Evolutionary conservation across 495 filamentous ascomycete genomes (phyloP).

Genomic region (Letharia lupina): DNA sequence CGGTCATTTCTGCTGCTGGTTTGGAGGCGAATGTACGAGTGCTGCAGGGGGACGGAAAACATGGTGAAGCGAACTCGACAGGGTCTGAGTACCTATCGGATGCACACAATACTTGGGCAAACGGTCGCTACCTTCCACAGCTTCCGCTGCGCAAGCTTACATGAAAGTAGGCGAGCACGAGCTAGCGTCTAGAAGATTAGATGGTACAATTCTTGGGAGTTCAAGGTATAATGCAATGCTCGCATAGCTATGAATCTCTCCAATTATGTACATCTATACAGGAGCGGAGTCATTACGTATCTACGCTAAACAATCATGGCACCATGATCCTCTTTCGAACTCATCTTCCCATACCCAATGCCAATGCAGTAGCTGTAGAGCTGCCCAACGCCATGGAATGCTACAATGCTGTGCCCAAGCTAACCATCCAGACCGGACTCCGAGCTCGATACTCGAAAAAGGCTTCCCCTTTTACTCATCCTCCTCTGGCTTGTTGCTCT

Average conservation of each 20-base stretch:
- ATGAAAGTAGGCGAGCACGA: background rate
- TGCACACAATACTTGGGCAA: background rate
- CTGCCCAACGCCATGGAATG: constrained; percentile 13
- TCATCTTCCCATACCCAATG: background rate
- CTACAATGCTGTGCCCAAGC: constrained; percentile 6
- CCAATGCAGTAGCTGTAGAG: constrained; percentile 6
- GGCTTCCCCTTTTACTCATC: constrained; percentile 15
- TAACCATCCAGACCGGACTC: background rate
- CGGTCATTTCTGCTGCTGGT: background rate
- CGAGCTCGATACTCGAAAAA: background rate
- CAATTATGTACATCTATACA: constrained; percentile 15
- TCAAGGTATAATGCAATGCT: constrained; percentile 5
- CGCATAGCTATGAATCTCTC: background rate
- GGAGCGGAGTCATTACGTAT: constrained; percentile 10
- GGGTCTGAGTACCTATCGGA: background rate
- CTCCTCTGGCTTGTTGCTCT: constrained; percentile 37
- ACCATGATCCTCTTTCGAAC: background rate
- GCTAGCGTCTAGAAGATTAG: background rate
- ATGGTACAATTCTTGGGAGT: background rate
- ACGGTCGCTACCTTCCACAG: background rate
- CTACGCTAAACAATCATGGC: background rate
- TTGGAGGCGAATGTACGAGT: background rate
- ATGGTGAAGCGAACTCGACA: background rate
- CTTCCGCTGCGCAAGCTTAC: background rate
- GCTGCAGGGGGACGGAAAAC: background rate